Conservation (phyloP, 1,139 yeast genomes). For the Taphrina communis region DNA sequence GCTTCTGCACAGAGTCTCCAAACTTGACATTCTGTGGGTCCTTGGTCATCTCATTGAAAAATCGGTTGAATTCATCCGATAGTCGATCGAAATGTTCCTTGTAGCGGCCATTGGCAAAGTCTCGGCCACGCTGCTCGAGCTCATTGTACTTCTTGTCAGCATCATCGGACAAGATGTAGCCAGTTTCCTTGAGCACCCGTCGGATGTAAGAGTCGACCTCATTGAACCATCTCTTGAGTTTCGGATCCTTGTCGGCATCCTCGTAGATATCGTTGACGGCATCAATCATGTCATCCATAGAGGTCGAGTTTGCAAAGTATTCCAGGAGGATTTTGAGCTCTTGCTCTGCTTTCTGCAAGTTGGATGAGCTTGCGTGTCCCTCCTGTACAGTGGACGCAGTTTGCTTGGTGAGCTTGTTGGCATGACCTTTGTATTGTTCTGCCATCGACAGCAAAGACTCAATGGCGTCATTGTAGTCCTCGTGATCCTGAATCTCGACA, state of each 20-base stretch:
- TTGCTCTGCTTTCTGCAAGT: constrained; percentile 44
- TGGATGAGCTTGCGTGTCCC: constrained; percentile 41
- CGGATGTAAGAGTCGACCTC: constrained; percentile 44
- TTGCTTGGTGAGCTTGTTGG: constrained; percentile 30
- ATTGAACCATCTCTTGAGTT: constrained; percentile 45
- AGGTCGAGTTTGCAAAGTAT: constrained; percentile 46
- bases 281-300: constrained; percentile 43
- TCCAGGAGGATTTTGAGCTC: constrained; percentile 44
- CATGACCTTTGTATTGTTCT: constrained; percentile 42
- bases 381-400: constrained; percentile 35
- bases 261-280: constrained; percentile 43
- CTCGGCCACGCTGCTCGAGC: constrained; percentile 44
- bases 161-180: constrained; percentile 44
- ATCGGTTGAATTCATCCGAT: constrained; percentile 42
- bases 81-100: constrained; percentile 44
- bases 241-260: constrained; percentile 45
- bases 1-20: constrained; percentile 41
- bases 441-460: constrained; percentile 44
- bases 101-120: constrained; percentile 43
- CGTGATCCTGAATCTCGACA: constrained; percentile 46
- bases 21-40: constrained; percentile 44
- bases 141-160: constrained; percentile 43
- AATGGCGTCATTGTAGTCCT: constrained; percentile 46
- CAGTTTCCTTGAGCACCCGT: constrained; percentile 44
- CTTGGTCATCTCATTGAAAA: constrained; percentile 43